These are phyloP conservation scores for Phytophthora constricta DNA, from an alignment of 352 stramenopile genomes.

Conservation along the genomic window DNA sequence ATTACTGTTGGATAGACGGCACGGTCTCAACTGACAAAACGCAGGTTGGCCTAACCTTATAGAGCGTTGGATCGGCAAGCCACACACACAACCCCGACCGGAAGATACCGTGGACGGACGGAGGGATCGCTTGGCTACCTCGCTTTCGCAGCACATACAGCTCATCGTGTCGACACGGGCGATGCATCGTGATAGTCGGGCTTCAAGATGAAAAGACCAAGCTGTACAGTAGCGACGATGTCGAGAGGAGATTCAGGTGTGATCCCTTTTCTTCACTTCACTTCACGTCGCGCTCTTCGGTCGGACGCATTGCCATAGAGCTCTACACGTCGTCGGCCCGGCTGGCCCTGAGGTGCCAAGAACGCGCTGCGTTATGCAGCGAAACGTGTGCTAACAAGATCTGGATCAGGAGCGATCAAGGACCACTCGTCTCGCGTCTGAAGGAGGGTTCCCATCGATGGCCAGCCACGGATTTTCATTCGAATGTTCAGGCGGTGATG, in stretches of 20 bases:
- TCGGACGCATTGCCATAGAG: conserved; percentile 20
- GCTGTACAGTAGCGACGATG: conserved; percentile 1
- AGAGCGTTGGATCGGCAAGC: conserved; percentile 21
- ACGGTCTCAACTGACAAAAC: background rate
- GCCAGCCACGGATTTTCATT: background rate
- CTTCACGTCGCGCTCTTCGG: background rate
- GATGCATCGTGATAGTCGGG: conserved; percentile 19
- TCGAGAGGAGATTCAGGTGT: conserved; percentile 1
- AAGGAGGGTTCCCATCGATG: no score
- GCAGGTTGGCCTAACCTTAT: background rate
- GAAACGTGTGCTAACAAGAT: no score
- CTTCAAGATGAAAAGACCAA: background rate
- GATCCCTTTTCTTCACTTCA: conserved; percentile 3
- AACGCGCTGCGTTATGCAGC: no score
- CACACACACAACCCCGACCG: conserved; percentile 33
- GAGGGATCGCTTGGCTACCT: conserved; percentile 16
- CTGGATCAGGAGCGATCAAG: no score
- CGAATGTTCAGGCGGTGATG: background rate
- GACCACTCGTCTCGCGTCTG: no score
- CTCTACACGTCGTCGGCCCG: background rate
- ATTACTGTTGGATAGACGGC: conserved; percentile 9
- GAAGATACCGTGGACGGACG: conserved; percentile 14
- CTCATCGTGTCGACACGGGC: conserved; percentile 21
- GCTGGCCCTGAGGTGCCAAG: no score
- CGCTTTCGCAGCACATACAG: background rate